These are phyloP conservation scores for Fusarium sp. DNA, from an alignment of 2,329 filamentous ascomycete species.

Conservation along the genomic window DNA sequence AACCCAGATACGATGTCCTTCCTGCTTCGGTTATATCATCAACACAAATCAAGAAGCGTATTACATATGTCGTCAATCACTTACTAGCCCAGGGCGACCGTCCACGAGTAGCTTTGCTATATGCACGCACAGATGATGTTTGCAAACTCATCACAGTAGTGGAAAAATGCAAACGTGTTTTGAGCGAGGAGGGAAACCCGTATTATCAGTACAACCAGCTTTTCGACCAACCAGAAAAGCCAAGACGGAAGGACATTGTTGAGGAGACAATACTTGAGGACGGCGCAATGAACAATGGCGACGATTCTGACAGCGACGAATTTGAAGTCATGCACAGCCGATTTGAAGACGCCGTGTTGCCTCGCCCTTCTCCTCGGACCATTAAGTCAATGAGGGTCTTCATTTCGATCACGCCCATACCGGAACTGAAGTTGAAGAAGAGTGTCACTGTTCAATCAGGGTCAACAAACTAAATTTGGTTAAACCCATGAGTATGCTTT, in stretches of 20 bases:
- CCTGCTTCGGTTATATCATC: constrained; percentile 68
- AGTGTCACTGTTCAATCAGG: constrained; percentile 62
- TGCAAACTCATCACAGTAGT: constrained; percentile 75
- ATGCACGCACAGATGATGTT: constrained; percentile 63
- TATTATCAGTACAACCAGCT: constrained; percentile 70
- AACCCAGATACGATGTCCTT: constrained; percentile 61
- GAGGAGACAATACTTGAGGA: constrained; percentile 57
- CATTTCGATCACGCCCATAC: constrained; percentile 64
- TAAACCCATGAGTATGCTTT: background rate
- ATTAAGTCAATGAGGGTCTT: constrained; percentile 70
- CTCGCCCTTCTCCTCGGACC: constrained; percentile 57
- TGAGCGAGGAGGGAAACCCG: constrained; percentile 58
- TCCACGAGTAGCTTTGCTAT: constrained; percentile 58
- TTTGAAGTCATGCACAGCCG: constrained; percentile 70
- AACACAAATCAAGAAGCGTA: constrained; percentile 67
- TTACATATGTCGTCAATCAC: constrained; percentile 58
- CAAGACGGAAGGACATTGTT: constrained; percentile 51
- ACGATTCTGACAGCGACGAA: constrained; percentile 54
- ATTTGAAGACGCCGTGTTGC: constrained; percentile 65
- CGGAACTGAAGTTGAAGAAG: constrained; percentile 63
- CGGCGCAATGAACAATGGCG: constrained; percentile 17
- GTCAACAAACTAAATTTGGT: constrained; percentile 42
- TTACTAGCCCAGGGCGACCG: constrained; percentile 49
- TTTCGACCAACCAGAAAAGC: constrained; percentile 58
- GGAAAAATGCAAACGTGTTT: constrained; percentile 71